Base-by-base conservation (phyloP, 306 rosid genomes). In the Purshia tridentata region DNA sequence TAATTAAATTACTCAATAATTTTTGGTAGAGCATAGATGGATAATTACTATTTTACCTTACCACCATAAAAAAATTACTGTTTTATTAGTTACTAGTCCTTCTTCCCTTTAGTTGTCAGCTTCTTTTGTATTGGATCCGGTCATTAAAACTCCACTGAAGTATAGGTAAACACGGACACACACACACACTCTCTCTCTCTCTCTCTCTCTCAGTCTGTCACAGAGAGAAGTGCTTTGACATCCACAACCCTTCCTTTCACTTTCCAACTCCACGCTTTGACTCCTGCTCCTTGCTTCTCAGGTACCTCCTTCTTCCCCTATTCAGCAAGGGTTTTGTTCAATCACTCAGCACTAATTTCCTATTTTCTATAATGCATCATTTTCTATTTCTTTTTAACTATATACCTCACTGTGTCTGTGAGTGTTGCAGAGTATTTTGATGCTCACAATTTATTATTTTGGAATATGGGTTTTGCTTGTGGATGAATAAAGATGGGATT, bases 391-490 rank as follows among this genome's bases (percentile, higher is more conserved):
- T 29, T 29, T 29, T 29, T 29, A 29, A 29, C 35, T 29, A 29
- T 29, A 29, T 29, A 29, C 35, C 35, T 29, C n/a, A n/a, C 35
- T 29, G 54, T 80, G 14, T 39, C 56, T 16, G 6, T 18, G 41
- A 4, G 65, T 47, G 57, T 18, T 44, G 47, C 56, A 54, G 40
- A 65, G 22, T 67, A 14, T 70, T 45, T 18, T 63, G 50, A 57
- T 56, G 3, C 66, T 77, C 74, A 13, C 6, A 85, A 45, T 67
- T 69, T 72, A 8, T 65, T 62, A 22, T 72, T 66, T 50, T 44
- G 11, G 18, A 51, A 29, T 47, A 57, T 83, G 74, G 87, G 77
- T 70, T 83, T 69, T 73, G 39, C 42, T 72, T 73, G 42, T 55
- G 42, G 65, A 77, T 44, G 60, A 14, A 2, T 72, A 52, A 41